Conservation (phyloP, 305 asterid species). For the Salvia sclarea region DNA sequence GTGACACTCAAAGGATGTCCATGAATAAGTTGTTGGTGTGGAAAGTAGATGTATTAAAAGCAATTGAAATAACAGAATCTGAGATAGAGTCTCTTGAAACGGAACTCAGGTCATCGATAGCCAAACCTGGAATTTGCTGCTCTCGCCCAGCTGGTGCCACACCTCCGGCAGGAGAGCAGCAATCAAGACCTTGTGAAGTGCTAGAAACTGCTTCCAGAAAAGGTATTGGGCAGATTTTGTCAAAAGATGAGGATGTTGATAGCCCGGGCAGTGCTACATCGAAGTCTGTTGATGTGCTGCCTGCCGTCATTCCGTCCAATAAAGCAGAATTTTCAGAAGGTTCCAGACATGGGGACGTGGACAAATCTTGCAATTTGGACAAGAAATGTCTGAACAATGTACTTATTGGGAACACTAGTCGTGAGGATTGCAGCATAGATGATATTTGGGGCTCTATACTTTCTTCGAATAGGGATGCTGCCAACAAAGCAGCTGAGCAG, state of each 20-base stretch:
- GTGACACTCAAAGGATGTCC: constrained; percentile 55
- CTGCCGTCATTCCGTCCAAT: constrained; percentile 34
- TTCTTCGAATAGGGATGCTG: constrained; percentile 63
- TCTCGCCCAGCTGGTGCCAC: constrained; percentile 43
- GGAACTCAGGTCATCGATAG: constrained; percentile 55
- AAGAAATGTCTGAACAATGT: constrained; percentile 30
- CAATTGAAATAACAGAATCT: constrained; percentile 79
- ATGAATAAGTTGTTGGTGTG: constrained; percentile 64
- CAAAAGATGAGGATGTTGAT: constrained; percentile 51
- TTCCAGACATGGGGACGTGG: constrained; percentile 30
- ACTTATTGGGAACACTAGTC: constrained; percentile 25
- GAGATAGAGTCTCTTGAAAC: constrained; percentile 85
- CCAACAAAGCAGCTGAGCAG: constrained; percentile 49
- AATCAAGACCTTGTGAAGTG: constrained; percentile 34
- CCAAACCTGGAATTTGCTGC: constrained; percentile 40
- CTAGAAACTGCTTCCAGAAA: constrained; percentile 41
- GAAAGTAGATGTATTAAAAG: constrained; percentile 72
- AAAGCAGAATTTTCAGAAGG: constrained; percentile 35
- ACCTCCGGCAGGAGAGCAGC: constrained; percentile 36
- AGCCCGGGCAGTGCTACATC: constrained; percentile 63
- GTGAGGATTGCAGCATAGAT: constrained; percentile 29
- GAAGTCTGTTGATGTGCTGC: constrained; percentile 41
- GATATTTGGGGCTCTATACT: constrained; percentile 43
- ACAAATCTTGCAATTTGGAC: constrained; percentile 37
- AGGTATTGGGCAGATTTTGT: constrained; percentile 30